A percentile compares a stretch with the other conserved stretches of the same genome.
These are phyloP conservation scores for Pichia scutulata DNA, from an alignment of 805 yeast genomes.

Conservation along the genomic window DNA sequence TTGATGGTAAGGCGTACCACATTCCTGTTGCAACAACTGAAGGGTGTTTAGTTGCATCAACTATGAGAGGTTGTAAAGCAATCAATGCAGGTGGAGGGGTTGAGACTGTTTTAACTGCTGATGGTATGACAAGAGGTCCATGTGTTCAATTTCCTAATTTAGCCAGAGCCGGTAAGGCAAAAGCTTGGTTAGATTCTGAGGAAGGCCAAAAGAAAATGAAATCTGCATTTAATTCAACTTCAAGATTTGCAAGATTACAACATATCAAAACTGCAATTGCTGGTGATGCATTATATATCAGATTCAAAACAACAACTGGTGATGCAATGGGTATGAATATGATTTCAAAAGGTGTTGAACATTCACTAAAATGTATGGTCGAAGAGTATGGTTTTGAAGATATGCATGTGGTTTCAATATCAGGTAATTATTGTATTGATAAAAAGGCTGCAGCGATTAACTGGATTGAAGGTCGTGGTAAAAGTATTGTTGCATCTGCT, in stretches of 20 bases:
- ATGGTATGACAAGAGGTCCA: slow-evolving; percentile 99
- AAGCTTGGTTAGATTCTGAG: slow-evolving; percentile 90
- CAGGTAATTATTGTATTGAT: slow-evolving; percentile 97
- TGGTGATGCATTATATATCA: slow-evolving; percentile 77
- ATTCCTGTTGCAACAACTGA: slow-evolving; percentile 99
- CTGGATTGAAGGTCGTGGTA: slow-evolving; percentile 99
- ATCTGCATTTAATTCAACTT: slow-evolving; percentile 90
- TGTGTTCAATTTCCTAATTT: slow-evolving; percentile 85
- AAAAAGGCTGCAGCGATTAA: slow-evolving; percentile 97
- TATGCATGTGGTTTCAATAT: slow-evolving; percentile 86
- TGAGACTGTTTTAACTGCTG: slow-evolving; percentile 81
- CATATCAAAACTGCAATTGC: slow-evolving; percentile 90
- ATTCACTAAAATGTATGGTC: slow-evolving; percentile 73
- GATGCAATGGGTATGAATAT: slow-evolving; percentile 99
- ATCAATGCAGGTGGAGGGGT: slow-evolving; percentile 97
- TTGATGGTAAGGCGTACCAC: slow-evolving; percentile 82
- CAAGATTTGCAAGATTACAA: slow-evolving; percentile 93
- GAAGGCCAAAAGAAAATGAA: slow-evolving; percentile 82
- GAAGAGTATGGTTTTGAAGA: slow-evolving; percentile 89
- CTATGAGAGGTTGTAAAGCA: slow-evolving; percentile 99
- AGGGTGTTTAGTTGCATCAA: slow-evolving; percentile 96
- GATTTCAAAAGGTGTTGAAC: slow-evolving; percentile 98
- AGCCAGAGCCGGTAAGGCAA: slow-evolving; percentile 87
- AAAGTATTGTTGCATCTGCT: slow-evolving; percentile 95
- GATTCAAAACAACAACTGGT: slow-evolving; percentile 98